These are phyloP conservation scores for Fusarium guadeloupense DNA, from an alignment of 2,329 filamentous ascomycete species.

Conservation along the genomic window DNA sequence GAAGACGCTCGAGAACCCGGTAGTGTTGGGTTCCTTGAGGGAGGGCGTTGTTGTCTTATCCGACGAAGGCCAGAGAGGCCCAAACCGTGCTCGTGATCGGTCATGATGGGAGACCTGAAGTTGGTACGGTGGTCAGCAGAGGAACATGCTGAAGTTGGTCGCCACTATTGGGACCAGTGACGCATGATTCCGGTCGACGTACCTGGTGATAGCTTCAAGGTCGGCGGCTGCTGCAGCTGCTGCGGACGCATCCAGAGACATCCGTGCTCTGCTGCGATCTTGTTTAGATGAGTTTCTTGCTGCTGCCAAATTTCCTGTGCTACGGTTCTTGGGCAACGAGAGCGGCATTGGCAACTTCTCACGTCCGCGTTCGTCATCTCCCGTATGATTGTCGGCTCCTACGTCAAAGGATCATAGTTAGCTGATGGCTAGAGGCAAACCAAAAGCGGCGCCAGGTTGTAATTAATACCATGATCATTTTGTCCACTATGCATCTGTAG, in stretches of 20 bases:
- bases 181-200: constrained; percentile 41
- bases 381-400: constrained; percentile 48
- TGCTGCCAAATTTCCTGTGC: constrained; percentile 68
- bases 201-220: constrained; percentile 80
- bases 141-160: constrained; percentile 20
- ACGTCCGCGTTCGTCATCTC: constrained; percentile 53
- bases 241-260: constrained; percentile 80
- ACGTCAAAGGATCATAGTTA: constrained; percentile 32
- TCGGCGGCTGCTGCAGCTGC: constrained; percentile 66
- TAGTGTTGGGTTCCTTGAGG: constrained; percentile 70
- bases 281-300: constrained; percentile 54
- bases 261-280: constrained; percentile 71
- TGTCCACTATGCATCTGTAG: constrained; percentile 55
- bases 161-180: constrained; percentile 28
- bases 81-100: constrained; percentile 87
- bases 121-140: constrained; percentile 43
- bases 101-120: constrained; percentile 79
- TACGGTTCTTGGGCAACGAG: constrained; percentile 70
- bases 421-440: constrained; percentile 27
- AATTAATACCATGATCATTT: constrained; percentile 52
- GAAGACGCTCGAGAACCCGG: constrained; percentile 71
- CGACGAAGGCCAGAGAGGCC: constrained; percentile 88
- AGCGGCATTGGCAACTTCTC: constrained; percentile 58
- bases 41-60: constrained; percentile 84
- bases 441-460: constrained; percentile 3